Base-by-base conservation (phyloP, 2,329 filamentous ascomycete genomes). In the Monosporascus ibericus region DNA sequence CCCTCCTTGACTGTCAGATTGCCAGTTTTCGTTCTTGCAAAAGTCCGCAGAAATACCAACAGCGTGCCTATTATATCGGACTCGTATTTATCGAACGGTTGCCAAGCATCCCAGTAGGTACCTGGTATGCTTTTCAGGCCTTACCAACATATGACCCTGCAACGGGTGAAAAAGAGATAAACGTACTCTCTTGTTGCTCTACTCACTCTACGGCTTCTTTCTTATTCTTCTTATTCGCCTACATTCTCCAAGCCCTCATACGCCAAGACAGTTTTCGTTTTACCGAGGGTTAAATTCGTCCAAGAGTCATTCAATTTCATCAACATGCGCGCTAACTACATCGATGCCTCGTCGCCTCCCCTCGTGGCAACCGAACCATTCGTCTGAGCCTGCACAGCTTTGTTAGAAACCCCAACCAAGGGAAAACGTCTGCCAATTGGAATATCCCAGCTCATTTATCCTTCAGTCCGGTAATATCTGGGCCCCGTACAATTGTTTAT, bases 321-420 rank as follows among this genome's bases (percentile, higher is more conserved):
- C 59, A 64, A 63, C 60, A 60, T 63, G 60, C 65, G 63, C 65
- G n/a, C 64, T 65, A 65, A 58, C 61, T 66, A 66, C 64, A 63
- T 53, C 55, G 47, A 66, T 60, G 56, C 58, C 62, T 56, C 55
- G 62, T 61, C 56, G 38, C 55, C 51, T 52, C 53, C 51, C 49
- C 39, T 56, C 18, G 55, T 53, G 50, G 49, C 58, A 54, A 51
- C 54, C 57, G 54, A 52, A 47, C 52, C 59, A 52, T 53, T 52
- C 59, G 54, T 55, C 59, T 55, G 54, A 52, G 37, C 54, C 52
- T 51, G 44, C 52, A 48, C 22, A 53, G 56, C 47, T 22, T 44
- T 52, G 55, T 53, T 52, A 47, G 53, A 49, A 57, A 47, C 52
- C 56, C 54, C 55, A 52, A 48, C 57, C 52, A 57, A 61, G 48